Conservation (phyloP, 495 filamentous ascomycete genomes). For the Xylaria curta region DNA sequence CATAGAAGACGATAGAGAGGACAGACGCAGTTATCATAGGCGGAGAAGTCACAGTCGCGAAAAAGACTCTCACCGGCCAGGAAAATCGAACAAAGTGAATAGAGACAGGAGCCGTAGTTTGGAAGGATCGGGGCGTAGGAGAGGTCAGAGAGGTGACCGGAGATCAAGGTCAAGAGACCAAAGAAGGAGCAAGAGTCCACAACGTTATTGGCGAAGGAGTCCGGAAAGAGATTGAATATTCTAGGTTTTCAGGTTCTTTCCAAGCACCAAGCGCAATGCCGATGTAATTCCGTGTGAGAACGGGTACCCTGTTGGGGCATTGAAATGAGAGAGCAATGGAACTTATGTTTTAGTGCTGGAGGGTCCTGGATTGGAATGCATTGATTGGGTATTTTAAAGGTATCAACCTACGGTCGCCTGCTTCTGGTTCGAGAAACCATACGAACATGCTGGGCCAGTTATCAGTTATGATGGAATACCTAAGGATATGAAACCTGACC, state of each 20-base stretch:
- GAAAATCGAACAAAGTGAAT: slow-evolving; percentile 25
- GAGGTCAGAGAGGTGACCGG: slow-evolving; percentile 28
- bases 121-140: slow-evolving; percentile 32
- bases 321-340: not conserved
- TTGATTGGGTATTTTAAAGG: too few relatives aligned
- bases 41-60: slow-evolving; percentile 30
- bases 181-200: slow-evolving; percentile 35
- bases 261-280: not conserved
- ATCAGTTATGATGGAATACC: too few relatives aligned
- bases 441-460: too few relatives aligned
- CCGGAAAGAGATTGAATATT: slow-evolving; percentile 20
- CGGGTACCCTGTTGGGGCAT: not conserved
- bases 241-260: not conserved
- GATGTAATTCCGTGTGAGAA: not conserved
- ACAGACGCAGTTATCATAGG: slow-evolving; percentile 28
- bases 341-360: not conserved
- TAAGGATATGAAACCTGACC: not conserved
- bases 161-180: slow-evolving; percentile 32
- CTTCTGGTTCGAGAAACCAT: not conserved
- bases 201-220: slow-evolving; percentile 24
- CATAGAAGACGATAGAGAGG: slow-evolving; percentile 31
- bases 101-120: slow-evolving; percentile 31
- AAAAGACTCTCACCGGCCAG: slow-evolving; percentile 24
- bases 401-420: not conserved
- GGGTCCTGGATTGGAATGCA: not conserved